Conservation (phyloP, 1,139 yeast species). For the Candida anutae region DNA sequence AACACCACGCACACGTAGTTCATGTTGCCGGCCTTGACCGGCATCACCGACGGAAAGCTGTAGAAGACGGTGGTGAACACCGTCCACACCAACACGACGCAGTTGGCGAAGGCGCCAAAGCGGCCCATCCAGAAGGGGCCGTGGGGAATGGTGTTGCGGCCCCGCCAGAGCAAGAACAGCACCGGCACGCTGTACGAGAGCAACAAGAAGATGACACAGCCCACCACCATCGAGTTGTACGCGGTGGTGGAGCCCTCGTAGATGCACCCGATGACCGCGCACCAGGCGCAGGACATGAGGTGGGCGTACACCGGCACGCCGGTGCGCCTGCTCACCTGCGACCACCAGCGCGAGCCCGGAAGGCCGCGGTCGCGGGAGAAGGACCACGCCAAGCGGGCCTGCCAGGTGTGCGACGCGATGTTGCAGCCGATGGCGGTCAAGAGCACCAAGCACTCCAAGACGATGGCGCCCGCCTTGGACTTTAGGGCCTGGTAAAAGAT, state of each 20-base stretch:
- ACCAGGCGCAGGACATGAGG: constrained; percentile 30
- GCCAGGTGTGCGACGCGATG: constrained; percentile 70
- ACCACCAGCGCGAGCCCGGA: constrained; percentile 35
- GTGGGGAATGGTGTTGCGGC: constrained; percentile 51
- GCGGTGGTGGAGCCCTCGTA: constrained; percentile 37
- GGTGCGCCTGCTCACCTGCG: constrained; percentile 33
- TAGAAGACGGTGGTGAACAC: constrained; percentile 53
- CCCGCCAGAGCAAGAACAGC: constrained; percentile 46
- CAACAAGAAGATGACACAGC: constrained; percentile 37
- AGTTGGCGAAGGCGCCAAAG: constrained; percentile 48
- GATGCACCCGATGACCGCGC: constrained; percentile 33
- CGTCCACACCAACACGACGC: constrained; percentile 54
- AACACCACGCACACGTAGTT: constrained; percentile 66
- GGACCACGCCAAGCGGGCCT: constrained; percentile 70
- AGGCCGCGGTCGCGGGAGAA: constrained; percentile 59
- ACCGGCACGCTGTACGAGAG: constrained; percentile 36
- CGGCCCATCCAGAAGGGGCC: constrained; percentile 62
- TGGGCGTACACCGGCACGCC: constrained; percentile 42
- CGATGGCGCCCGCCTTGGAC: constrained; percentile 50
- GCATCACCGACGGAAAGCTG: constrained; percentile 61
- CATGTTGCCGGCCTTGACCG: constrained; percentile 56
- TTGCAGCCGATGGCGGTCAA: constrained; percentile 65
- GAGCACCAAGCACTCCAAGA: constrained; percentile 49
- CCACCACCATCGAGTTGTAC: constrained; percentile 39
- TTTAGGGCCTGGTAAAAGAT: constrained; percentile 52